Conservation (phyloP, 805 yeast species). For the Kodamaea lidongshanica region DNA sequence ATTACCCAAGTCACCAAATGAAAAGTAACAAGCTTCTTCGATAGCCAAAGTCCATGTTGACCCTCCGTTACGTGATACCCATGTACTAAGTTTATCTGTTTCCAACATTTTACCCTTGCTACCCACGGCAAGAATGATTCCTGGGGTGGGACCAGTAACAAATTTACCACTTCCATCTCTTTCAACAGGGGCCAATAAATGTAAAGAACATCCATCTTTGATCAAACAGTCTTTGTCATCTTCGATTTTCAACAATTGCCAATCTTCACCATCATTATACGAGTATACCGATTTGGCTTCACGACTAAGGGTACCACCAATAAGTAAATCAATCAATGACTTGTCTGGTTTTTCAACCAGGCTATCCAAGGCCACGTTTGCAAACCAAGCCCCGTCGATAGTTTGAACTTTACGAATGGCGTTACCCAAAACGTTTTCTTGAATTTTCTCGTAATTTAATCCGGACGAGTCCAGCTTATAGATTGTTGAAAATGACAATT, state of each 20-base stretch:
- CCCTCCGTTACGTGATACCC: slow-evolving; percentile 72
- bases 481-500: slow-evolving; percentile 25
- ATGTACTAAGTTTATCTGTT: slow-evolving; percentile 36
- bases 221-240: slow-evolving; percentile 42
- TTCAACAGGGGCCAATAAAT: slow-evolving; percentile 27
- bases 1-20: slow-evolving; percentile 77
- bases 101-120: slow-evolving; percentile 23
- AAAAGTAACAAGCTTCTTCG: slow-evolving; percentile 46
- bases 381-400: slow-evolving; percentile 59
- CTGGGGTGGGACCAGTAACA: slow-evolving; percentile 52
- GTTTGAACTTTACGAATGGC: slow-evolving; percentile 41
- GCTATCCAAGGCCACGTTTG: slow-evolving; percentile 29
- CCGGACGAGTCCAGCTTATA: slow-evolving; percentile 58
- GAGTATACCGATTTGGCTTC: slow-evolving; percentile 35
- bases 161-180: slow-evolving; percentile 36
- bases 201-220: slow-evolving; percentile 46
- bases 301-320: slow-evolving; percentile 14
- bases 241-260: slow-evolving; percentile 42
- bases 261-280: slow-evolving; percentile 47
- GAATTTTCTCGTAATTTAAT: slow-evolving; percentile 39
- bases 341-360: slow-evolving; percentile 6
- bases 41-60: slow-evolving; percentile 56
- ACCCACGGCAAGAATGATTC: slow-evolving; percentile 32
- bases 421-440: slow-evolving; percentile 39
- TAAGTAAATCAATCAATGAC: slow-evolving; percentile 22